Evolutionary conservation across 139 green algal species (phyloP).

Genomic region (Nannochloris sp.): DNA sequence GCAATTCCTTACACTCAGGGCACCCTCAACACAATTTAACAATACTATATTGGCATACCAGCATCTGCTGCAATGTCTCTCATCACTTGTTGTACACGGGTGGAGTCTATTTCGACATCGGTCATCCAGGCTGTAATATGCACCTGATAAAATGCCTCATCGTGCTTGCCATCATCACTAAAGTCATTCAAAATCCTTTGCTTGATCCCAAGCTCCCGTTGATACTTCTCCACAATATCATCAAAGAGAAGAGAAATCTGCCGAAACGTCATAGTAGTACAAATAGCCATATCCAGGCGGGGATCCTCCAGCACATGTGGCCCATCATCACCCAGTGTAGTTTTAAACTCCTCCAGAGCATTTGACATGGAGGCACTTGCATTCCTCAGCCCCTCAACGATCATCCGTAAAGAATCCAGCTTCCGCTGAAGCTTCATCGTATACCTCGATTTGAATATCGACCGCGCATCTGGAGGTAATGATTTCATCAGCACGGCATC

Average conservation of each 20-base stretch:
- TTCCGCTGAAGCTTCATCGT: too few species aligned
- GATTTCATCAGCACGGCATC: too few species aligned
- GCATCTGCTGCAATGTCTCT: slow-evolving; percentile 11
- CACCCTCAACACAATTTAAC: slow-evolving; percentile 10
- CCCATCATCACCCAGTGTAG: not conserved
- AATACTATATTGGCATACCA: not conserved
- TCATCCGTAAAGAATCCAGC: too few species aligned
- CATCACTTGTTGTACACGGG: slow-evolving; percentile 8
- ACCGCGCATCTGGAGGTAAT: too few species aligned
- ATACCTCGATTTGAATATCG: too few species aligned
- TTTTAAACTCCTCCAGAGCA: not conserved
- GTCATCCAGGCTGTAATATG: slow-evolving; percentile 27
- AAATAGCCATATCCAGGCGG: slow-evolving; percentile 13
- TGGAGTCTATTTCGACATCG: slow-evolving; percentile 12
- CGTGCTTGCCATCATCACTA: not conserved
- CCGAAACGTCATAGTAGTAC: slow-evolving; percentile 11
- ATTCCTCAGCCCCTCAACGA: not conserved
- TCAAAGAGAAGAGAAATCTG: slow-evolving; percentile 9
- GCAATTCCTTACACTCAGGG: not conserved
- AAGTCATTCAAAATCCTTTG: slow-evolving; percentile 14
- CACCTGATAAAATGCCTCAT: slow-evolving; percentile 12
- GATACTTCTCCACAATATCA: slow-evolving; percentile 10
- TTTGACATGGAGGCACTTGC: not conserved
- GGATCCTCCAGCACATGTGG: not conserved
- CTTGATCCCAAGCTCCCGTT: slow-evolving; percentile 20